phyloP scores from a whole-genome alignment of 192 early-diverging fungal genomes.

The Spinellus fusiger region DNA sequence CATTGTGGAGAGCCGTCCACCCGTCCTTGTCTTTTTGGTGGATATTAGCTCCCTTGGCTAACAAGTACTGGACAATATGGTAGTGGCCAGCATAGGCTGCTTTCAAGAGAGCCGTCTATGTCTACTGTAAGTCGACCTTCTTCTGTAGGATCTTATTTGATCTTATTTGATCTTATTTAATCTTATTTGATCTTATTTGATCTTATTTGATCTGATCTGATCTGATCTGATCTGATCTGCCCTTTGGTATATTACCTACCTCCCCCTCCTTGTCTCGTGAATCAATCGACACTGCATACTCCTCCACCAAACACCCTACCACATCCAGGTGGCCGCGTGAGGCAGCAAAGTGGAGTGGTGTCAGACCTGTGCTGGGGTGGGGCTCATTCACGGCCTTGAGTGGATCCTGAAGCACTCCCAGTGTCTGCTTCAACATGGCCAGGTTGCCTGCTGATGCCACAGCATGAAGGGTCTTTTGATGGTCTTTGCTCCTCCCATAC shows the following conservation, averaged over 20 bases:
- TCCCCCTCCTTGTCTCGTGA: conserved; percentile 61
- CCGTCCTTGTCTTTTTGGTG: conserved; percentile 66
- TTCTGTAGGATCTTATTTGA: background rate
- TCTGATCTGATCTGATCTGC: background rate
- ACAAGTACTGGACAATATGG: conserved; percentile 51
- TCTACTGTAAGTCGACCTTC: background rate
- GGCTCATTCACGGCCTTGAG: conserved; percentile 42
- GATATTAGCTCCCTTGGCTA: conserved; percentile 53
- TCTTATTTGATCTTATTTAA: background rate
- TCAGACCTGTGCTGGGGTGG: conserved; percentile 48
- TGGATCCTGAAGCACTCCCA: conserved; percentile 28
- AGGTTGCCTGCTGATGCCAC: conserved; percentile 30
- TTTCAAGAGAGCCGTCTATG: conserved; percentile 67
- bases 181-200: background rate
- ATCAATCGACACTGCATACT: conserved; percentile 54
- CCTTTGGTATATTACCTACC: too few species aligned
- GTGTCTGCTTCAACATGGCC: conserved; percentile 34
- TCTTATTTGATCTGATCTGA: background rate
- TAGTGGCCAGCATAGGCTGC: conserved; percentile 64
- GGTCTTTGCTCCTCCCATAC: conserved; percentile 2
- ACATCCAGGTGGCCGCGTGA: conserved; percentile 52
- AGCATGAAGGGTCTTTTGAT: conserved; percentile 12
- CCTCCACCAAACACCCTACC: conserved; percentile 49
- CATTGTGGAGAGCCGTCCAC: conserved; percentile 81
- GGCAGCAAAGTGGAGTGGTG: conserved; percentile 56